Evolutionary conservation across 1,284 basidiomycete genomes (phyloP).

Genomic region (Inonotus obliquus): DNA sequence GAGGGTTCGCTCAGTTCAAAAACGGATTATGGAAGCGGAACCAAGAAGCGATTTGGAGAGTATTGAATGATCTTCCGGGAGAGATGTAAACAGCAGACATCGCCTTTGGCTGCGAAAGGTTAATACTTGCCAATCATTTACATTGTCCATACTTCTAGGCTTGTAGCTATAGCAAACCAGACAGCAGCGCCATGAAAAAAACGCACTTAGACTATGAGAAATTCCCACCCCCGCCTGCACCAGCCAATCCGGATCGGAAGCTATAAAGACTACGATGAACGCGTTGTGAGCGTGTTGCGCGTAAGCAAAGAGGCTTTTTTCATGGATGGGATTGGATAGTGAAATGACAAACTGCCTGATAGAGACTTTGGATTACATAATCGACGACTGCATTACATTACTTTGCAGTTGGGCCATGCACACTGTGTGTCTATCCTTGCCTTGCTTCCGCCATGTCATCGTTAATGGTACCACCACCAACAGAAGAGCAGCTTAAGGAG

Average conservation of each 20-base stretch:
- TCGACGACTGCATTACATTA: neutral
- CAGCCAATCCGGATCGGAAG: too few species aligned
- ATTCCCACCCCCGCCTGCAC: too few species aligned
- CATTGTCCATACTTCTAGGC: neutral
- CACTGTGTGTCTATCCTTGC: neutral
- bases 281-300: too few species aligned
- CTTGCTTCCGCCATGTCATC: neutral
- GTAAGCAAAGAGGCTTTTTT: too few species aligned
- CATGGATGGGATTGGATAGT: neutral
- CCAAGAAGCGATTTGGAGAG: neutral
- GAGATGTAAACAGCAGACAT: constrained; percentile 1
- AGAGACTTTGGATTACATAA: neutral
- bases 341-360: neutral
- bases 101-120: neutral
- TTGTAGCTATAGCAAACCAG: too few species aligned
- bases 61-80: constrained; percentile 8
- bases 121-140: neutral
- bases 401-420: neutral
- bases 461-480: constrained; percentile 17
- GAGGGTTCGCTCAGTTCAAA: constrained; percentile 4
- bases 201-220: too few species aligned
- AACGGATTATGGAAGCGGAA: constrained; percentile 4
- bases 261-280: too few species aligned
- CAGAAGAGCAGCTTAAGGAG: constrained; percentile 52
- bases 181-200: too few species aligned